phyloP scores from a whole-genome alignment of 805 yeast genomes.

The Hanseniaspora singularis region DNA sequence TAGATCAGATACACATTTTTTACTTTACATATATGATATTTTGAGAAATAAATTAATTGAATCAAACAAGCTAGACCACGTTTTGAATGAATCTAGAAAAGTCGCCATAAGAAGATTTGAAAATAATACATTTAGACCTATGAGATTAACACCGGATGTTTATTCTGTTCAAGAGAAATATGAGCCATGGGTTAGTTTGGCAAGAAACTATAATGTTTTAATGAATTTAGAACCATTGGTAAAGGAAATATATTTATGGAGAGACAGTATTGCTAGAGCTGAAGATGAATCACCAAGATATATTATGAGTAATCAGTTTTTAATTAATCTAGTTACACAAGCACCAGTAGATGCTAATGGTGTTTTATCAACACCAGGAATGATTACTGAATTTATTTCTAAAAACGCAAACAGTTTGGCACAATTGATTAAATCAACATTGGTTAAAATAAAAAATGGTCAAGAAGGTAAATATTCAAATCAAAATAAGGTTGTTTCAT shows the following conservation, averaged over 20 bases:
- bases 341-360: slow-evolving; percentile 50
- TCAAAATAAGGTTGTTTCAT: no score
- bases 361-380: slow-evolving; percentile 38
- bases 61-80: slow-evolving; percentile 42
- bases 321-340: slow-evolving; percentile 48
- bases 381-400: slow-evolving; percentile 45
- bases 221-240: slow-evolving; percentile 42
- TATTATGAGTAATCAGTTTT: slow-evolving; percentile 68
- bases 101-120: slow-evolving; percentile 78
- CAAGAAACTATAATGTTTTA: slow-evolving; percentile 55
- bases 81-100: slow-evolving; percentile 59
- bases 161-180: slow-evolving; percentile 41
- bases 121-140: slow-evolving; percentile 52
- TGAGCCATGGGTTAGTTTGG: slow-evolving; percentile 57
- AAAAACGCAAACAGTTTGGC: slow-evolving; percentile 47
- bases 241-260: slow-evolving; percentile 61
- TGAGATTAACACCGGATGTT: slow-evolving; percentile 26
- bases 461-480: no score
- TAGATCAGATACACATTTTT: slow-evolving; percentile 86
- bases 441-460: slow-evolving; percentile 18
- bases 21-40: slow-evolving; percentile 66
- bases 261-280: slow-evolving; percentile 62
- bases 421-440: slow-evolving; percentile 37
- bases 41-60: slow-evolving; percentile 52
- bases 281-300: slow-evolving; percentile 77